Base-by-base conservation (phyloP, 2,329 filamentous ascomycete genomes). In the Trematosphaeria pertusa region DNA sequence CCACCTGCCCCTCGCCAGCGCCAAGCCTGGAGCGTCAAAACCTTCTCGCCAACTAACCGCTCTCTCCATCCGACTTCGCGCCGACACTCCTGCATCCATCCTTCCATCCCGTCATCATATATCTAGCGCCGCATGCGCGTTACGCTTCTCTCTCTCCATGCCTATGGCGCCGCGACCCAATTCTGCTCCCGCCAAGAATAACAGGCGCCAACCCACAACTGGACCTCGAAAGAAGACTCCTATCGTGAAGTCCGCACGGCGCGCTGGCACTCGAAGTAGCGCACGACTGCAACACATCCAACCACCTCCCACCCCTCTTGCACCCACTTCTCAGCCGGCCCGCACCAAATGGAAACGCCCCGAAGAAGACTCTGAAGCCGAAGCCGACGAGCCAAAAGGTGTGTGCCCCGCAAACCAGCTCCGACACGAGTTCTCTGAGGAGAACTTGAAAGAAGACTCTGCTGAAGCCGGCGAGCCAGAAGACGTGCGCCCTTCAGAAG, bases 401-500 rank as follows among this genome's bases (percentile, higher is more conserved):
- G n/a, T n/a, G 43, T 48, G 45, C 45, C 20, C 38, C 45, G 15
- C 46, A 32, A 20, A 33, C 39, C 39, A 48, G 40, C 35, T 48
- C 42, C 33, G 6, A 37, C 42, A 31, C 35, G 24, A 28, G 32
- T 37, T 36, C 30, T 59, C 32, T 17, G 18, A 38, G 35, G 17
- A 37, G 32, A 43, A 34, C 24, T 30, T 41, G 24, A 30, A 48
- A 34, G 20, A 38, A 54, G 50, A 43, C 47, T 24, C 49, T 48
- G 47, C 43, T 42, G 46, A 53, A 56, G 33, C 38, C 37, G 43
- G 42, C 39, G 40, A 48, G 33, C 50, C 39, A 39, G 15, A 50
- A 46, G 28, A 22, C 20, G 37, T 38, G 38, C 39, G 35, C 43
- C 42, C 33, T 35, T 38, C 24, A 33, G 22, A 44, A 52, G 30